A percentile compares a stretch with the other conserved stretches of the same genome.
Evolutionary conservation across 2,329 filamentous ascomycete genomes (phyloP).

Genomic region (Scedosporium apiospermum): DNA sequence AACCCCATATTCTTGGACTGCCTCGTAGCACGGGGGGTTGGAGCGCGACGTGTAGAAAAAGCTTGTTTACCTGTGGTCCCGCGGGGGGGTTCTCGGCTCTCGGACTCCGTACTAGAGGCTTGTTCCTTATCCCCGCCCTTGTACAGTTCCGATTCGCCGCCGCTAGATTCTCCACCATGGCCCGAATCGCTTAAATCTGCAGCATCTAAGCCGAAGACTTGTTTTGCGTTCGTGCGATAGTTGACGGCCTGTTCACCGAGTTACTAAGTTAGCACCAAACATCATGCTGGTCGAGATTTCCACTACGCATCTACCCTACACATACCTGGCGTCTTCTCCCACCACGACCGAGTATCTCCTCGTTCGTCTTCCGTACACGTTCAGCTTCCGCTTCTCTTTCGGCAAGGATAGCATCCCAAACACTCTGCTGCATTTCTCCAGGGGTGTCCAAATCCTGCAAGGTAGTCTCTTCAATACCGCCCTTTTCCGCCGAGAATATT

Average conservation of each 20-base stretch:
- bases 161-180: neutral
- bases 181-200: slow-evolving; percentile 4
- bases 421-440: slow-evolving; percentile 45
- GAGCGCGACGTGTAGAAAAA: neutral
- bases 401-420: slow-evolving; percentile 86
- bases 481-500: slow-evolving; percentile 82
- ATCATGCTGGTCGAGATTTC: neutral
- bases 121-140: neutral
- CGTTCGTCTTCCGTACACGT: slow-evolving; percentile 51
- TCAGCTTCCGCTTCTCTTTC: slow-evolving; percentile 71
- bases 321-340: slow-evolving; percentile 55
- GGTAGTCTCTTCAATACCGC: slow-evolving; percentile 54
- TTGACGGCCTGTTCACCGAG: slow-evolving; percentile 16
- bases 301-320: slow-evolving; percentile 18
- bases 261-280: slow-evolving; percentile 1
- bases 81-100: neutral
- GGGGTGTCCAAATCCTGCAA: slow-evolving; percentile 41
- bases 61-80: neutral
- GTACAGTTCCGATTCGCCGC: slow-evolving; percentile 1
- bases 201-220: slow-evolving; percentile 1
- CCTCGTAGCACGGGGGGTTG: neutral
- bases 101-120: neutral
- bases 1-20: neutral
- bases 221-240: slow-evolving; percentile 16
- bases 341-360: slow-evolving; percentile 76